These are phyloP conservation scores for Pleomassaria siparia DNA, from an alignment of 2,329 filamentous ascomycete genomes.

Conservation along the genomic window DNA sequence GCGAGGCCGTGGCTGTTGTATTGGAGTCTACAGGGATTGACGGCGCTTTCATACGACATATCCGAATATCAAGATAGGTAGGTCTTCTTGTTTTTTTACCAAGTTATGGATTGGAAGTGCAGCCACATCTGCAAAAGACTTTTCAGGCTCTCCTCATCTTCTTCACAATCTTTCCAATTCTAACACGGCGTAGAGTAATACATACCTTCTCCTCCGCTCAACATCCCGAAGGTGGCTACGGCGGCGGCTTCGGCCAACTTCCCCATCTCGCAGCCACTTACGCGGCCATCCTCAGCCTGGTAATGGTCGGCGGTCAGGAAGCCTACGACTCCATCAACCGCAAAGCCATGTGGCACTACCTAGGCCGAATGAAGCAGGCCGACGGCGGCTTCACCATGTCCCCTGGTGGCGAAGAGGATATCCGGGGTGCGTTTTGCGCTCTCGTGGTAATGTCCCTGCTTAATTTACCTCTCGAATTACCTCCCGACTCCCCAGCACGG, in stretches of 20 bases:
- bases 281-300: constrained; percentile 76
- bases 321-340: constrained; percentile 78
- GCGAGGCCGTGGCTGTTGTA: constrained; percentile 93
- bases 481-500: constrained; percentile 69
- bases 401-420: constrained; percentile 85
- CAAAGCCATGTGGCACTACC: constrained; percentile 85
- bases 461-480: constrained; percentile 77
- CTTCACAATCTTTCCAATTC: constrained; percentile 3
- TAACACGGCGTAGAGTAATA: constrained; percentile 54
- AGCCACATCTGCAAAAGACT: background rate
- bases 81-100: constrained; percentile 22
- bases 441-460: constrained; percentile 81
- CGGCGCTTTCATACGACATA: constrained; percentile 74
- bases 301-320: constrained; percentile 74
- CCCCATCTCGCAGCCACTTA: constrained; percentile 91
- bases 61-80: constrained; percentile 64
- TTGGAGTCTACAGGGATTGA: constrained; percentile 80
- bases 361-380: constrained; percentile 80
- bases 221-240: constrained; percentile 82
- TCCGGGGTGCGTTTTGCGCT: constrained; percentile 90
- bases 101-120: background rate
- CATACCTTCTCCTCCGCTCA: constrained; percentile 80
- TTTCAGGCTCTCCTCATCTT: background rate
- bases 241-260: constrained; percentile 86
- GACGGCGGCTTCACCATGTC: constrained; percentile 90